Conservation (phyloP, 2,329 filamentous ascomycete genomes). For the Dothideomycetes sp. region DNA sequence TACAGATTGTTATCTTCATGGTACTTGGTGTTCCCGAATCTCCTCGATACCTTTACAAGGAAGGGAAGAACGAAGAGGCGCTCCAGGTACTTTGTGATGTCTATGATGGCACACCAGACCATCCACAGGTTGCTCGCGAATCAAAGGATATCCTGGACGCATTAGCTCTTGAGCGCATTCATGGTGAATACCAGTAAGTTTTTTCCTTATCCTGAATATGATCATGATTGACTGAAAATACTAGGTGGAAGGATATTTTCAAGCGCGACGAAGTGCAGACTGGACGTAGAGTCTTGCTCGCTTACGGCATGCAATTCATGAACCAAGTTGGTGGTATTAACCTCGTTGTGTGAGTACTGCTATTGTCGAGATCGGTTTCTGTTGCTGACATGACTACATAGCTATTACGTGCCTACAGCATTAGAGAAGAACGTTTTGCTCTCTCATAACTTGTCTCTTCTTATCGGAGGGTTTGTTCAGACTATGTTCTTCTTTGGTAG, state of each 20-base stretch:
- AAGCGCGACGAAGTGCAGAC: conserved; percentile 34
- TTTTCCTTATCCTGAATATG: neutral
- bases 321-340: conserved; percentile 33
- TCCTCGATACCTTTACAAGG: conserved; percentile 32
- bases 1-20: conserved; percentile 30
- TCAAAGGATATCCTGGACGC: conserved; percentile 29
- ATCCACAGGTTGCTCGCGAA: conserved; percentile 23
- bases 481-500: conserved; percentile 35
- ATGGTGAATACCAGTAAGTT: conserved; percentile 27
- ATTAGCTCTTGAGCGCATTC: conserved; percentile 27
- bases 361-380: neutral
- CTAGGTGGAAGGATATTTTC: conserved; percentile 30
- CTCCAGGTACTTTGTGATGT: conserved; percentile 27
- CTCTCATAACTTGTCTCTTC: conserved; percentile 33
- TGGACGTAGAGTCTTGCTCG: conserved; percentile 30
- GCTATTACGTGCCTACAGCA: conserved; percentile 37
- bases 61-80: conserved; percentile 25
- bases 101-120: conserved; percentile 22
- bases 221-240: neutral
- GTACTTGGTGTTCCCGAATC: conserved; percentile 31
- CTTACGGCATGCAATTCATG: conserved; percentile 34
- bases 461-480: conserved; percentile 39
- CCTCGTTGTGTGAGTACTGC: conserved; percentile 26
- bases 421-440: conserved; percentile 40
- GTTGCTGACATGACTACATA: conserved; percentile 4